A percentile compares a stretch with the other conserved stretches of the same genome.
These are phyloP conservation scores for Sarcomyxa edulis DNA, from an alignment of 768 basidiomycete genomes.

Conservation along the genomic window DNA sequence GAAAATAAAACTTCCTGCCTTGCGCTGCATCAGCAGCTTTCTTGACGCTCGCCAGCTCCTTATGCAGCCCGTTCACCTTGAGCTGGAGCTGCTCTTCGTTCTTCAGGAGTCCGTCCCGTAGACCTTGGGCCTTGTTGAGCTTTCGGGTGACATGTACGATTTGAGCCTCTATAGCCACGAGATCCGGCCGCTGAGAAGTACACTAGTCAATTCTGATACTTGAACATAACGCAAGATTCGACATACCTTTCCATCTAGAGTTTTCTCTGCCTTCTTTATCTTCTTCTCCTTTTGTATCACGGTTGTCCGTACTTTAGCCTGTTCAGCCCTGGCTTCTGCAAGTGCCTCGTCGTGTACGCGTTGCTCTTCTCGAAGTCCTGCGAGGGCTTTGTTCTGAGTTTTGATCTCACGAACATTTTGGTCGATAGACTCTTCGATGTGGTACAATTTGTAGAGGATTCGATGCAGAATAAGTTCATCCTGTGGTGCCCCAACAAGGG, in stretches of 20 bases:
- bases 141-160: constrained; percentile 84
- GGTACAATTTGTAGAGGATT: constrained; percentile 82
- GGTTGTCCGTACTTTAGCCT: constrained; percentile 68
- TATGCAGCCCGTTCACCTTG: constrained; percentile 50
- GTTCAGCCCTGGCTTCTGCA: constrained; percentile 69
- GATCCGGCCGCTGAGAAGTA: constrained; percentile 64
- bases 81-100: constrained; percentile 39
- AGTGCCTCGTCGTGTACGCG: constrained; percentile 64
- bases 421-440: constrained; percentile 82
- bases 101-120: constrained; percentile 57
- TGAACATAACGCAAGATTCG: background rate
- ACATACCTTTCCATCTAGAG: constrained; percentile 74
- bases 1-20: constrained; percentile 38
- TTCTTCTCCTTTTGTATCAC: constrained; percentile 83
- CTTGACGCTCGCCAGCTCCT: constrained; percentile 63
- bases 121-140: constrained; percentile 60
- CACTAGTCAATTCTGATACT: background rate
- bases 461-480: constrained; percentile 80
- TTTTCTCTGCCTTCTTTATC: constrained; percentile 89
- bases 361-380: constrained; percentile 65
- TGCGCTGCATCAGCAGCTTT: constrained; percentile 73
- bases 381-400: constrained; percentile 67
- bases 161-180: constrained; percentile 81
- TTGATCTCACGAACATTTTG: constrained; percentile 65
- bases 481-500: too few species aligned